A percentile compares a stretch with the other conserved stretches of the same genome.
phyloP scores from a whole-genome alignment of 2,329 filamentous ascomycete genomes.

The Escovopsis sp. region DNA sequence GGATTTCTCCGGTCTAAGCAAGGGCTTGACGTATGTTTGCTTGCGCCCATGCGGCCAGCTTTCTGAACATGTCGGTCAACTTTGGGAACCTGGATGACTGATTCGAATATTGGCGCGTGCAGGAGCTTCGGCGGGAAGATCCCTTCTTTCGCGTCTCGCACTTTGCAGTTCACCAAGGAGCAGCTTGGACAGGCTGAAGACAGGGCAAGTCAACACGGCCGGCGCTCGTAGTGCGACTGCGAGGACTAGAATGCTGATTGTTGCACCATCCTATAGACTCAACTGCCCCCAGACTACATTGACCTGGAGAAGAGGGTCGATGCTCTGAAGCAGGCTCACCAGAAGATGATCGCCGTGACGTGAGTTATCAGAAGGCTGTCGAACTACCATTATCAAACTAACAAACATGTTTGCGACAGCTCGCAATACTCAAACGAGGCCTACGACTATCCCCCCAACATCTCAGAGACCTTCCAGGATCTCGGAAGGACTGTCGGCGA shows the following conservation, averaged over 20 bases:
- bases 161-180: conserved; percentile 95
- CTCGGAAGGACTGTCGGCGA: conserved; percentile 90
- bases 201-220: conserved; percentile 43
- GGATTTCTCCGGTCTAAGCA: conserved; percentile 47
- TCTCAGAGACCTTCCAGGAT: conserved; percentile 95
- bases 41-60: conserved; percentile 1
- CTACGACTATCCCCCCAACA: conserved; percentile 92
- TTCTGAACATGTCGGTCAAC: background rate
- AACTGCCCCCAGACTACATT: conserved; percentile 93
- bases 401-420: conserved; percentile 28
- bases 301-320: conserved; percentile 98
- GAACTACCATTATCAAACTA: background rate
- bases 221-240: too few relatives aligned
- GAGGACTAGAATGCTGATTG: background rate
- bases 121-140: conserved; percentile 61
- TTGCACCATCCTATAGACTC: conserved; percentile 44
- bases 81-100: conserved; percentile 7
- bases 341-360: conserved; percentile 95
- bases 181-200: conserved; percentile 90
- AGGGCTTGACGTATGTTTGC: conserved; percentile 36
- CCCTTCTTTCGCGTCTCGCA: conserved; percentile 84
- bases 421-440: conserved; percentile 84
- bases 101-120: conserved; percentile 10
- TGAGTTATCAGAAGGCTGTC: conserved; percentile 33
- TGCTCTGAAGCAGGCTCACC: conserved; percentile 90